Base-by-base conservation (phyloP, 2,329 filamentous ascomycete species). In the Helminthosporium solani region DNA sequence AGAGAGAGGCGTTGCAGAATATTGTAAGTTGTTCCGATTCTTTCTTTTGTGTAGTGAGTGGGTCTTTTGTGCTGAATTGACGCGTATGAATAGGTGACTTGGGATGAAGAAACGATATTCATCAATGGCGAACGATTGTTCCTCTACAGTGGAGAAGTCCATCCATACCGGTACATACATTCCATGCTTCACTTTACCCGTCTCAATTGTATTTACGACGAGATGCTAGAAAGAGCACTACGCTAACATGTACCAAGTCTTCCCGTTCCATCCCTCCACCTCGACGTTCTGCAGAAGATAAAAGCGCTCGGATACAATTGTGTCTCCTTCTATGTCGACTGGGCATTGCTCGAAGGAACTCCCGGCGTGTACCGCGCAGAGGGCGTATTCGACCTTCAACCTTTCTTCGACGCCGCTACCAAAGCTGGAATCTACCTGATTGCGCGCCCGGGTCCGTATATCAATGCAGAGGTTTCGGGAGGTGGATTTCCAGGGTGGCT, bases 401-500 rank as follows among this genome's bases (percentile, higher is more conserved):
- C 84, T 0, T 90, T 94, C 70, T 90, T 91, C 55, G 82, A 86
- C 4, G 88, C 87, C 3, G 88, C 89, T 1, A 75, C 78, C 16
- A 70, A 86, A 51, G 84, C 86, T 6, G 88, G 88, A 0, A 81
- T 95, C 36, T 95, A 89, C 58, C 76, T 95, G 1, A 77, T 94
- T 45, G 87, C 87, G 20, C 54, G 64, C 14, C 84, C 85, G 0
- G 84, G 86, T 0, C 85, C 85, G 0, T 90, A 90, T 40, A 89
- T 91, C 72, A 90, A 92, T 60, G 88, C 87, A 1, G 88, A 94
- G 65, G 81, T 76, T 0, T 83, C 81, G 5, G 88, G 87, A 0
- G 89, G 89, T 43, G 88, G 88, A 0, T 91, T 88, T 50, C 88
- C 89, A 0, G 88, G 88, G 1, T 94, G 88, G 88, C 65, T 91